Evolutionary conservation across 1,284 basidiomycete species (phyloP).

Genomic region (Cryptococcus sp.): DNA sequence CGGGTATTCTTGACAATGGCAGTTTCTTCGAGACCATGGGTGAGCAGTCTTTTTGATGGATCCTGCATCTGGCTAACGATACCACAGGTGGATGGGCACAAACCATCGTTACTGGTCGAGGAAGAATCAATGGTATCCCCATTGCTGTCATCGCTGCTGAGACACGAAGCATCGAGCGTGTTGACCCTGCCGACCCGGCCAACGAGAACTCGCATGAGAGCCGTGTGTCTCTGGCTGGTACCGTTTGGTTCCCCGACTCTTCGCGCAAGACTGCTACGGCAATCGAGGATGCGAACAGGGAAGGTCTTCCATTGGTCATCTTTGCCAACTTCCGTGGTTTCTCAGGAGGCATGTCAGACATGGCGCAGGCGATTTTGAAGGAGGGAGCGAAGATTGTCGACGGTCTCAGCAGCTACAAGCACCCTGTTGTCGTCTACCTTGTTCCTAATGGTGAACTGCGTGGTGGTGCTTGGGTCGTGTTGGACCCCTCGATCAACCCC

Average conservation of each 20-base stretch:
- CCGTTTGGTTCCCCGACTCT: conserved; percentile 99
- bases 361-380: conserved; percentile 88
- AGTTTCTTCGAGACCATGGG: conserved; percentile 67
- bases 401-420: conserved; percentile 93
- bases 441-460: conserved; percentile 98
- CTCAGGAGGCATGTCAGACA: conserved; percentile 75
- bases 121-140: conserved; percentile 93
- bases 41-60: conserved; percentile 9
- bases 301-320: conserved; percentile 94
- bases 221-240: conserved; percentile 97
- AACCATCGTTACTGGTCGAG: conserved; percentile 92
- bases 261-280: conserved; percentile 99
- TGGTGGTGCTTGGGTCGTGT: conserved; percentile 98
- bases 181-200: conserved; percentile 98
- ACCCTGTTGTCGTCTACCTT: conserved; percentile 99
- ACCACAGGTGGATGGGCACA: conserved; percentile 85
- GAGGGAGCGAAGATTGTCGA: conserved; percentile 98
- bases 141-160: conserved; percentile 94
- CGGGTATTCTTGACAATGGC: conserved; percentile 94
- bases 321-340: conserved; percentile 99
- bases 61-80: conserved; percentile 8
- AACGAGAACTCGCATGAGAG: conserved; percentile 97
- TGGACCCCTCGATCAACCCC: conserved; percentile 94
- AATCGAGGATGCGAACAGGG: conserved; percentile 97
- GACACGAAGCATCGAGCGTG: conserved; percentile 90